phyloP scores from a whole-genome alignment of 1,284 basidiomycete species.

The Moesziomyces antarcticus region DNA sequence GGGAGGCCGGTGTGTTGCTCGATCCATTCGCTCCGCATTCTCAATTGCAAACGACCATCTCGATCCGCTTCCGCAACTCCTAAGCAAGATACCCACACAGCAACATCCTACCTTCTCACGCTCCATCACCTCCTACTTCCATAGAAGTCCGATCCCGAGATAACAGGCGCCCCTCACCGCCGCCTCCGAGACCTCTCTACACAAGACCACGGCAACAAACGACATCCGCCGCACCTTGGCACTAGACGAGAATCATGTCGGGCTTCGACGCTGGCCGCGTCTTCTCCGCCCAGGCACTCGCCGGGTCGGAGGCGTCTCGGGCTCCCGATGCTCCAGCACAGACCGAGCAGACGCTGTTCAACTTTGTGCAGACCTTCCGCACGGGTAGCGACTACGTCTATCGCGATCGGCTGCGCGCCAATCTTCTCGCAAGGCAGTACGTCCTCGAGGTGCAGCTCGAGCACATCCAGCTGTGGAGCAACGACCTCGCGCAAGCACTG shows the following conservation, averaged over 20 bases:
- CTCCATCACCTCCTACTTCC: background rate
- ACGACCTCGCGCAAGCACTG: slow-evolving; percentile 89
- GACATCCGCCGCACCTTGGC: background rate
- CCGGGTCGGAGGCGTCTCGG: slow-evolving; percentile 56
- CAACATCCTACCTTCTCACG: background rate
- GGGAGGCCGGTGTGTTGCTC: too few species aligned
- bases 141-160: too few species aligned
- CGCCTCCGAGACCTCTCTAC: too few species aligned
- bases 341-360: slow-evolving; percentile 63
- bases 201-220: too few species aligned
- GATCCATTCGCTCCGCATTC: too few species aligned
- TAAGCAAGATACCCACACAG: background rate
- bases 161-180: too few species aligned
- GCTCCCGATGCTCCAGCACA: slow-evolving; percentile 65
- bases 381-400: slow-evolving; percentile 64
- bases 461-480: slow-evolving; percentile 90
- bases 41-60: background rate
- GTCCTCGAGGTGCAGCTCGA: slow-evolving; percentile 91
- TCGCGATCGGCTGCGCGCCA: slow-evolving; percentile 89
- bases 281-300: slow-evolving; percentile 62
- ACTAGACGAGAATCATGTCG: slow-evolving; percentile 54
- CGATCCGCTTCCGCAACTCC: background rate
- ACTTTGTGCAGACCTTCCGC: slow-evolving; percentile 67
- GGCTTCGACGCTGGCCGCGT: slow-evolving; percentile 66
- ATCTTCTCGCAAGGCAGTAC: slow-evolving; percentile 88